Evolutionary conservation across 163 green algal species (phyloP).

Genomic region (Chlamydomonas reinhardtii): DNA sequence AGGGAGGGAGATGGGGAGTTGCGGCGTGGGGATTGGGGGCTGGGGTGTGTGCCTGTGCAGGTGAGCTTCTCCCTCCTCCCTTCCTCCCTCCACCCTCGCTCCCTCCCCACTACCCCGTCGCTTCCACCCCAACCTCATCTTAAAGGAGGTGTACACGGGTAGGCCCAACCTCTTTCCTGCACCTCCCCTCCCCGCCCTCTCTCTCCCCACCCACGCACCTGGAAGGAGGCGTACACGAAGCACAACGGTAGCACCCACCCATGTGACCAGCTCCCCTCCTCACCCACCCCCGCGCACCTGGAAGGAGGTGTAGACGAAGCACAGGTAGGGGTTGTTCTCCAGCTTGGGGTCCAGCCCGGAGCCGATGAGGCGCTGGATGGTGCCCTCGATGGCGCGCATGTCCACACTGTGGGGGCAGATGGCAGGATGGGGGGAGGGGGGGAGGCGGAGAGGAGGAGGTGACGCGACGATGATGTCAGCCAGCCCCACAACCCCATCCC

Average conservation of each 20-base stretch:
- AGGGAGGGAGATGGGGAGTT: background rate
- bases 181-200: background rate
- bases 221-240: slow-evolving; percentile 99
- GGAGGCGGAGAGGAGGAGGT: background rate
- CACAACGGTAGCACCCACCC: slow-evolving; percentile 86
- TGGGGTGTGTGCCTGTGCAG: no score
- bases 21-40: no score
- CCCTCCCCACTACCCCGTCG: no score
- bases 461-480: background rate
- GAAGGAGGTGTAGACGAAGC: slow-evolving; percentile 99
- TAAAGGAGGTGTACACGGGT: no score
- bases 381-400: slow-evolving; percentile 94
- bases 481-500: no score
- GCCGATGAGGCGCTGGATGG: slow-evolving; percentile 97
- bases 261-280: background rate
- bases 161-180: no score
- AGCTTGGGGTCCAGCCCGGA: slow-evolving; percentile 97
- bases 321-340: slow-evolving; percentile 99
- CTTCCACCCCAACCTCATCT: no score
- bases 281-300: slow-evolving; percentile 69
- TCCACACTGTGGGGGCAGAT: slow-evolving; percentile 88
- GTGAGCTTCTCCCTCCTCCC: no score
- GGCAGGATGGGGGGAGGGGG: background rate
- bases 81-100: no score
- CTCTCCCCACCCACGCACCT: slow-evolving; percentile 76